These are phyloP conservation scores for Ensete glaucum DNA, from an alignment of 176 grass and related monocot genomes.

Conservation along the genomic window DNA sequence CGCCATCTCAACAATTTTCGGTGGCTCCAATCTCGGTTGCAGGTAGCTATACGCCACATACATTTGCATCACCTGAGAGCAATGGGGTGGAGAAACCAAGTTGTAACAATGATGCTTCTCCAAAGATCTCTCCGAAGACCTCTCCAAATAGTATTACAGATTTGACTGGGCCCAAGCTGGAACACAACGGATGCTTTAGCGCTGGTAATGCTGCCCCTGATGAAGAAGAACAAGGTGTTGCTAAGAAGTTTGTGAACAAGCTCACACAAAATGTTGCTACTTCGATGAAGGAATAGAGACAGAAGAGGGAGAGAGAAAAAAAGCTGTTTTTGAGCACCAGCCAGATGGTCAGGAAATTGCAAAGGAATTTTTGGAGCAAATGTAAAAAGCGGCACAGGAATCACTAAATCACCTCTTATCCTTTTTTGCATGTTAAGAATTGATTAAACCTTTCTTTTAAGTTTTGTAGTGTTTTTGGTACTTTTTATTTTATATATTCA, in stretches of 20 bases:
- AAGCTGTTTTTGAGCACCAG: not conserved
- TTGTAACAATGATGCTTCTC: slow-evolving; percentile 3
- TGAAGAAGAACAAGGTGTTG: not conserved
- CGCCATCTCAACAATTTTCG: slow-evolving; percentile 34
- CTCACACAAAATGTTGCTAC: not conserved
- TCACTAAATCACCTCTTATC: not conserved
- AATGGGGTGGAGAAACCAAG: slow-evolving; percentile 16
- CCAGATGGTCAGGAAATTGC: not conserved
- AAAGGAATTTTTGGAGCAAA: not conserved
- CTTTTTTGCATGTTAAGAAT: no score
- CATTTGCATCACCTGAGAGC: slow-evolving; percentile 12
- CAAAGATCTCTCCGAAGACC: not conserved
- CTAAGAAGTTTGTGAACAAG: not conserved
- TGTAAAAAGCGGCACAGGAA: slow-evolving; percentile 3
- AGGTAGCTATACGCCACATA: slow-evolving; percentile 21
- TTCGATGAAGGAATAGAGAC: not conserved
- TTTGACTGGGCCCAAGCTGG: not conserved
- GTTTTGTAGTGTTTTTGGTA: not conserved
- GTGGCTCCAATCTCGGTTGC: slow-evolving; percentile 23
- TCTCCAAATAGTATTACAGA: not conserved
- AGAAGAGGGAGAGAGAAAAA: not conserved
- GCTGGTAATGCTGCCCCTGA: not conserved
- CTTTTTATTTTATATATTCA: not conserved
- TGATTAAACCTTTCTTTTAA: no score
- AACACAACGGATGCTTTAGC: not conserved